These are phyloP conservation scores for Paramecium primaurelia DNA, from an alignment of 73 alveolate genomes.

Conservation along the genomic window DNA sequence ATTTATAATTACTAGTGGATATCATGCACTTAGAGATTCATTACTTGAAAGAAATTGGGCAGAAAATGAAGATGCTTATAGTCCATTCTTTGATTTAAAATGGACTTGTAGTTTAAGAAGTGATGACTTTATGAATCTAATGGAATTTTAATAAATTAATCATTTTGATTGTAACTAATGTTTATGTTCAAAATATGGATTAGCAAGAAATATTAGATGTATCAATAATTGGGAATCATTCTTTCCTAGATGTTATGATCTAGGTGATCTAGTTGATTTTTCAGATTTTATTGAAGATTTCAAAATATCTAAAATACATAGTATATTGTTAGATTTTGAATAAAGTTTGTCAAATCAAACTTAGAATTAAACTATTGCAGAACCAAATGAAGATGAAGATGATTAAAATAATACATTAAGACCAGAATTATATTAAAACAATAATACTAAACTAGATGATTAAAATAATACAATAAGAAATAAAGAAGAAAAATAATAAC, in stretches of 20 bases:
- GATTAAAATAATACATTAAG: not conserved
- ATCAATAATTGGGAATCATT: conserved; percentile 69
- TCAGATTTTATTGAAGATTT: conserved; percentile 85
- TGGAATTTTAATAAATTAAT: conserved; percentile 74
- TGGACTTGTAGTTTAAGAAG: conserved; percentile 74
- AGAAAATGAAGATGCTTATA: conserved; percentile 76
- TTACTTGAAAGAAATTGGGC: conserved; percentile 82
- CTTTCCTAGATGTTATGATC: conserved; percentile 86
- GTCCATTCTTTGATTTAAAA: conserved; percentile 78
- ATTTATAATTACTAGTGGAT: conserved; percentile 83
- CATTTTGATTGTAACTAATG: conserved; percentile 83
- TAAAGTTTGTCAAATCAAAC: not conserved
- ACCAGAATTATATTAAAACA: not conserved
- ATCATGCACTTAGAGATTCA: conserved; percentile 74
- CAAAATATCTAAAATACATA: conserved; percentile 46
- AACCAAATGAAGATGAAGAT: not conserved
- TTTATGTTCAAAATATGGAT: conserved; percentile 77
- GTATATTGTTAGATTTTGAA: not conserved
- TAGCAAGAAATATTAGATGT: conserved; percentile 76
- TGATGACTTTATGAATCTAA: conserved; percentile 70
- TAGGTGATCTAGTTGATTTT: conserved; percentile 79
- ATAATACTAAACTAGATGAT: not conserved
- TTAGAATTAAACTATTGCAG: not conserved
- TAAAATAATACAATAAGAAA: not conserved
- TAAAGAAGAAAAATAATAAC: conserved; percentile 17